Evolutionary conservation across 768 basidiomycete species (phyloP).

Genomic region (Fibroporia radiculosa): DNA sequence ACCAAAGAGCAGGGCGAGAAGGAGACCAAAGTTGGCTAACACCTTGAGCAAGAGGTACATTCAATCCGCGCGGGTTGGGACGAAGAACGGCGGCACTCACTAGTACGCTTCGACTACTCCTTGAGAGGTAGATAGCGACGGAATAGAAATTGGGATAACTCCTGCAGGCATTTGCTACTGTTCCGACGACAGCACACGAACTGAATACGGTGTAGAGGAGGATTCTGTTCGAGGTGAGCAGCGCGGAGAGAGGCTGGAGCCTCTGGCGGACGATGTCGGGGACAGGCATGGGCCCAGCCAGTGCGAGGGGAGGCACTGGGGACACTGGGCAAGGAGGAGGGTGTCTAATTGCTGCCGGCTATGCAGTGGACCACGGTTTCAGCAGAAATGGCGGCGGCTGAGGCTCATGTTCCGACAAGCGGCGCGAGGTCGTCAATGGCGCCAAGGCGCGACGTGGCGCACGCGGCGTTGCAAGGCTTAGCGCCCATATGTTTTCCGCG

Average conservation of each 20-base stretch:
- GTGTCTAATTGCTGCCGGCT: too few relatives aligned
- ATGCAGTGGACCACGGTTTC: too few relatives aligned
- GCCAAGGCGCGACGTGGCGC: too few relatives aligned
- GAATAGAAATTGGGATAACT: slow-evolving; percentile 91
- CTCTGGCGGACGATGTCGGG: slow-evolving; percentile 43
- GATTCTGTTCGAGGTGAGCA: slow-evolving; percentile 55
- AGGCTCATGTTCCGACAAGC: too few relatives aligned
- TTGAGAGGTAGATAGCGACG: slow-evolving; percentile 85
- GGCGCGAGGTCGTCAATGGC: too few relatives aligned
- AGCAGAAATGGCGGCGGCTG: too few relatives aligned
- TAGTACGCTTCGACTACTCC: slow-evolving; percentile 87
- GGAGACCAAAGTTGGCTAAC: slow-evolving; percentile 83
- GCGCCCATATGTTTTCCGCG: too few relatives aligned
- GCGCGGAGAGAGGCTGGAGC: slow-evolving; percentile 39
- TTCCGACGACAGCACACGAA: slow-evolving; percentile 57
- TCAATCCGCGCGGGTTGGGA: background rate
- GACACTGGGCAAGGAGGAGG: too few relatives aligned
- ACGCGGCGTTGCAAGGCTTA: too few relatives aligned
- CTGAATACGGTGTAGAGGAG: slow-evolving; percentile 65
- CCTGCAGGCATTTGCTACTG: slow-evolving; percentile 73
- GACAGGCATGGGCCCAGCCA: slow-evolving; percentile 35
- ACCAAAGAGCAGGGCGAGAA: slow-evolving; percentile 68
- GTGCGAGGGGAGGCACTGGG: background rate
- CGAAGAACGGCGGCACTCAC: slow-evolving; percentile 37
- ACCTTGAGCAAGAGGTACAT: slow-evolving; percentile 41